Evolutionary conservation across 257 asterid species (phyloP).

Genomic region (Prunella vulgaris): DNA sequence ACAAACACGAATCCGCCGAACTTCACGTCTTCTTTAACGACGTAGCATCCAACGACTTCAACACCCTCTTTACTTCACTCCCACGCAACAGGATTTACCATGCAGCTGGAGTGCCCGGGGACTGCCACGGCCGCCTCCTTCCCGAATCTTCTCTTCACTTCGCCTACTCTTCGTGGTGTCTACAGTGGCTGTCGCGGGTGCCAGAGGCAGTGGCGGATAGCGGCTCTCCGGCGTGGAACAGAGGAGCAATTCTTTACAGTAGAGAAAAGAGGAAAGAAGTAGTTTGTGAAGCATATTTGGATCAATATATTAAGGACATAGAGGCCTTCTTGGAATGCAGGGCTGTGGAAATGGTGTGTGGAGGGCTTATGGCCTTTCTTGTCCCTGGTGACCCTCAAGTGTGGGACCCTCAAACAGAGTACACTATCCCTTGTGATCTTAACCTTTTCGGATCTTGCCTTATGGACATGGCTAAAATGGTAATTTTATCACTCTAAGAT

Average conservation of each 20-base stretch:
- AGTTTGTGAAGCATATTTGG: slow-evolving; percentile 21
- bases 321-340: slow-evolving; percentile 20
- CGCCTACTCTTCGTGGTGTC: not conserved
- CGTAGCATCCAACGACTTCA: not conserved
- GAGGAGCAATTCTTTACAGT: not conserved
- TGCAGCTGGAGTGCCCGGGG: not conserved
- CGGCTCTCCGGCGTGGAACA: not conserved
- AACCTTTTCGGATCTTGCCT: slow-evolving; percentile 23
- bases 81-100: not conserved
- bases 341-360: slow-evolving; percentile 27
- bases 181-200: not conserved
- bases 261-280: not conserved
- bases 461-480: slow-evolving; percentile 35
- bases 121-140: not conserved
- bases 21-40: not conserved
- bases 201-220: not conserved
- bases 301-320: slow-evolving; percentile 15
- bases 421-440: not conserved
- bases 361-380: slow-evolving; percentile 31
- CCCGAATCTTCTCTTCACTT: not conserved
- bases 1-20: not conserved
- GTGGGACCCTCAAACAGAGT: not conserved
- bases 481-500: not conserved
- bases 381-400: slow-evolving; percentile 19
- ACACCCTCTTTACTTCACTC: not conserved